A percentile compares a stretch with the other conserved stretches of the same genome.
Conservation (phyloP, 768 basidiomycete genomes). For the Pisolithus tinctorius region DNA sequence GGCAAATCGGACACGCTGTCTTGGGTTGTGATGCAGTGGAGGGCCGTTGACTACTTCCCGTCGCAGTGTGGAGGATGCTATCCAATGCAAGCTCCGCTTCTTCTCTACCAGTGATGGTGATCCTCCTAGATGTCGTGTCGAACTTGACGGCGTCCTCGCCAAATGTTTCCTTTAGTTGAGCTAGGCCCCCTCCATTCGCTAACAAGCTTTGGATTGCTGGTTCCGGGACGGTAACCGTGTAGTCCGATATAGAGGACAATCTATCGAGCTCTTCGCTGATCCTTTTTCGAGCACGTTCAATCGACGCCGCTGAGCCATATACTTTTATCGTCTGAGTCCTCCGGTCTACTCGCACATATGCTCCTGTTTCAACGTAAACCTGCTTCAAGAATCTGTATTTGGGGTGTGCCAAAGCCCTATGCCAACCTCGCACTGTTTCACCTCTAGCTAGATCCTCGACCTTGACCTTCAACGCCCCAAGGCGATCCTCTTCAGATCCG, state of each 20-base stretch:
- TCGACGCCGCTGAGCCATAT: conserved; percentile 35
- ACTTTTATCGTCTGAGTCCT: conserved; percentile 39
- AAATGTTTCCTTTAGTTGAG: conserved; percentile 43
- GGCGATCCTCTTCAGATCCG: conserved; percentile 46
- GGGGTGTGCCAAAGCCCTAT: conserved; percentile 31
- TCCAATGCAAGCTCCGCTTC: conserved; percentile 43
- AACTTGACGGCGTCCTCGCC: conserved; percentile 50
- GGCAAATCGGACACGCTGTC: conserved; percentile 48
- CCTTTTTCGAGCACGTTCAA: conserved; percentile 37
- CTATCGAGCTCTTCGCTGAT: conserved; percentile 44
- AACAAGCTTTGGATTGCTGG: conserved; percentile 41
- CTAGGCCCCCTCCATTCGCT: conserved; percentile 38
- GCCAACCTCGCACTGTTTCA: conserved; percentile 46
- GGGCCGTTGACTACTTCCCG: conserved; percentile 11
- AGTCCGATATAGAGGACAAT: conserved; percentile 38
- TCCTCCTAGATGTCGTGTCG: conserved; percentile 32
- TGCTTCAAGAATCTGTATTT: conserved; percentile 29
- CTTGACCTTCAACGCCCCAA: conserved; percentile 53
- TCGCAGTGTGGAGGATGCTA: conserved; percentile 37
- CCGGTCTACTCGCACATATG: conserved; percentile 41
- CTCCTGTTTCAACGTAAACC: conserved; percentile 30
- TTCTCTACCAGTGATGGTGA: conserved; percentile 52
- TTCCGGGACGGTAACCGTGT: conserved; percentile 31
- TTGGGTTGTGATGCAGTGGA: background rate
- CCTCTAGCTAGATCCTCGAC: conserved; percentile 50